Percentiles rank a stretch among this genome's conserved stretches.
These are phyloP conservation scores for Leccinum disarticulatum DNA, from an alignment of 768 basidiomycete genomes.

Conservation along the genomic window DNA sequence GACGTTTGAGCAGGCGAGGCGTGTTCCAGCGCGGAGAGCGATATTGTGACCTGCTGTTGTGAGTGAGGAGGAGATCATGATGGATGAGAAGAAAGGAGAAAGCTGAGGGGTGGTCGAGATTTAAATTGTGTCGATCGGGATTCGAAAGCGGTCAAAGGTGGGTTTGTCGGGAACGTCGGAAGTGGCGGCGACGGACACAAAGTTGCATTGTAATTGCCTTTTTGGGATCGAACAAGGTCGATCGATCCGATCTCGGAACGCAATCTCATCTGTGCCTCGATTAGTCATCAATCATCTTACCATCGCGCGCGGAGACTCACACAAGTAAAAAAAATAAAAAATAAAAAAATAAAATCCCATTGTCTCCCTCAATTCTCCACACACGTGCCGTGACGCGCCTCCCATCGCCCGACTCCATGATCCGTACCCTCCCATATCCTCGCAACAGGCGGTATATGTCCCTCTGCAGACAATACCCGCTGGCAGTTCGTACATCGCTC, in stretches of 20 bases:
- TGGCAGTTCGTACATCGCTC: slow-evolving; percentile 59
- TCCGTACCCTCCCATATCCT: slow-evolving; percentile 44
- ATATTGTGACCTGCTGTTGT: slow-evolving; percentile 16
- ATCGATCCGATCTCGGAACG: slow-evolving; percentile 17
- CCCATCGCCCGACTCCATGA: slow-evolving; percentile 42
- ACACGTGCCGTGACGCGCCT: slow-evolving; percentile 52
- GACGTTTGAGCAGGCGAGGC: slow-evolving; percentile 44
- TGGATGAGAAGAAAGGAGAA: not conserved
- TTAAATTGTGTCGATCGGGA: slow-evolving; percentile 30
- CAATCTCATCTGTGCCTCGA: slow-evolving; percentile 15
- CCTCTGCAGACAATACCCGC: slow-evolving; percentile 67
- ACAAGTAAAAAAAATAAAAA: not conserved
- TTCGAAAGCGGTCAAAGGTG: slow-evolving; percentile 12
- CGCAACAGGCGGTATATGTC: slow-evolving; percentile 71
- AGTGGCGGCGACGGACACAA: slow-evolving; percentile 6
- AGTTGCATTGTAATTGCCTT: slow-evolving; percentile 18
- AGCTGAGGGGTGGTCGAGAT: slow-evolving; percentile 8
- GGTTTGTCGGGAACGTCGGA: not conserved
- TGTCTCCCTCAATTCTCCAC: slow-evolving; percentile 22
- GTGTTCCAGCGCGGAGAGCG: slow-evolving; percentile 1
- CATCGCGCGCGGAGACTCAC: not conserved
- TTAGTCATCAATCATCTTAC: slow-evolving; percentile 1
- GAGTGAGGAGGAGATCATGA: not conserved
- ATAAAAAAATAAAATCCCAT: not conserved
- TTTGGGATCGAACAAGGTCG: slow-evolving; percentile 30